Evolutionary conservation across 495 filamentous ascomycete species (phyloP).

Genomic region (Opeltia flavorubescens): DNA sequence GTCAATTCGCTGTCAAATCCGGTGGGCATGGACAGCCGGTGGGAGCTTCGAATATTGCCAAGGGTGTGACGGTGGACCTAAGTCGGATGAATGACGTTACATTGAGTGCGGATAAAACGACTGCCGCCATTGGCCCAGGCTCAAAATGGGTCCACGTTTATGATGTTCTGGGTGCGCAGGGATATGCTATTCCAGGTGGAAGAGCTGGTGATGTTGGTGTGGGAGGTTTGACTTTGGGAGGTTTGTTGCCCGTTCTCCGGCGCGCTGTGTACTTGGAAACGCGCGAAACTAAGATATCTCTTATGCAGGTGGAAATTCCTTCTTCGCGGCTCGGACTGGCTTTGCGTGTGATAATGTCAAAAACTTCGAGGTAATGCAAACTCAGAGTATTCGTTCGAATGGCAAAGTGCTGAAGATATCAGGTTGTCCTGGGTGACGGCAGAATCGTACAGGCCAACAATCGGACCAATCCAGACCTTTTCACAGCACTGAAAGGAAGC

Average conservation of each 20-base stretch:
- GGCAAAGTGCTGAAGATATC: background rate
- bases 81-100: conserved; percentile 10
- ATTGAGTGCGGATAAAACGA: conserved; percentile 2
- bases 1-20: conserved; percentile 21
- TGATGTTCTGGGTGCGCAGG: conserved; percentile 25
- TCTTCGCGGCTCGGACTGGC: conserved; percentile 11
- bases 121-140: conserved; percentile 6
- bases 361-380: conserved; percentile 6
- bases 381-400: background rate
- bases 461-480: conserved; percentile 23
- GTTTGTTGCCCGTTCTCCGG: conserved; percentile 8
- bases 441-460: conserved; percentile 21
- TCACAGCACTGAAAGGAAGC: conserved; percentile 30
- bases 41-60: conserved; percentile 18
- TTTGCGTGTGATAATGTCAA: conserved; percentile 14
- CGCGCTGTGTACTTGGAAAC: background rate
- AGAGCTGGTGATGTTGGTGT: conserved; percentile 26
- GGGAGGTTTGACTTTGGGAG: conserved; percentile 26
- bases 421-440: conserved; percentile 26
- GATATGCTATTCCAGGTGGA: conserved; percentile 27
- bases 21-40: conserved; percentile 19
- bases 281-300: background rate
- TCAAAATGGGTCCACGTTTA: conserved; percentile 8
- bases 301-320: conserved; percentile 14
- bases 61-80: conserved; percentile 22